Percentiles rank a stretch among this genome's conserved stretches.
phyloP scores from a whole-genome alignment of 1,284 basidiomycete species.

The Phellinidium pouzarii region DNA sequence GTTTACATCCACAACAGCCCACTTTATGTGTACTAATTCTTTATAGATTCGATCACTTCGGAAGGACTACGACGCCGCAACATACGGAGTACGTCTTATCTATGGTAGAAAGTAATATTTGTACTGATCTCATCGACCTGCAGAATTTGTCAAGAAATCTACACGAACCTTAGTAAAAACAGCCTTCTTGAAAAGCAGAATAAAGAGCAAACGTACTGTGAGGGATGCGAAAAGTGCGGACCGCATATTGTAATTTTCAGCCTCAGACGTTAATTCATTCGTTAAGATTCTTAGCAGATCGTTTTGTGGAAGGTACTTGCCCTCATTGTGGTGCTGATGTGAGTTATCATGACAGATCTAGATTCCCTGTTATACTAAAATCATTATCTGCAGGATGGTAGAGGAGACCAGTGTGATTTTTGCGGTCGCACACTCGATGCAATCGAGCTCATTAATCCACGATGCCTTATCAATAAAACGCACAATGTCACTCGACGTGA shows the following conservation, averaged over 20 bases:
- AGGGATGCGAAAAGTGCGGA: slow-evolving; percentile 75
- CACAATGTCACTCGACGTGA: slow-evolving; percentile 72
- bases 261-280: neutral
- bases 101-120: neutral
- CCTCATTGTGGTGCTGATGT: slow-evolving; percentile 86
- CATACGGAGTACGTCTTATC: slow-evolving; percentile 86
- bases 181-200: slow-evolving; percentile 74
- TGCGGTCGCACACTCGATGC: slow-evolving; percentile 92
- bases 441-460: slow-evolving; percentile 90
- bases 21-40: slow-evolving; percentile 8
- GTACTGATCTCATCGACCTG: neutral
- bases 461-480: slow-evolving; percentile 82
- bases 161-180: slow-evolving; percentile 75
- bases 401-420: slow-evolving; percentile 97
- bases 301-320: slow-evolving; percentile 92
- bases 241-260: neutral
- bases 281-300: slow-evolving; percentile 84
- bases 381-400: slow-evolving; percentile 66
- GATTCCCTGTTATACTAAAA: neutral
- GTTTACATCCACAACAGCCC: slow-evolving; percentile 8
- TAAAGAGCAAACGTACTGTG: slow-evolving; percentile 90
- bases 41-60: slow-evolving; percentile 91
- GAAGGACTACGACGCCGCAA: slow-evolving; percentile 84
- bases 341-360: slow-evolving; percentile 17
- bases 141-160: slow-evolving; percentile 88